A percentile compares a stretch with the other conserved stretches of the same genome.
Conservation (phyloP, 169 alveolate genomes). For the Plasmodium falciparum region DNA sequence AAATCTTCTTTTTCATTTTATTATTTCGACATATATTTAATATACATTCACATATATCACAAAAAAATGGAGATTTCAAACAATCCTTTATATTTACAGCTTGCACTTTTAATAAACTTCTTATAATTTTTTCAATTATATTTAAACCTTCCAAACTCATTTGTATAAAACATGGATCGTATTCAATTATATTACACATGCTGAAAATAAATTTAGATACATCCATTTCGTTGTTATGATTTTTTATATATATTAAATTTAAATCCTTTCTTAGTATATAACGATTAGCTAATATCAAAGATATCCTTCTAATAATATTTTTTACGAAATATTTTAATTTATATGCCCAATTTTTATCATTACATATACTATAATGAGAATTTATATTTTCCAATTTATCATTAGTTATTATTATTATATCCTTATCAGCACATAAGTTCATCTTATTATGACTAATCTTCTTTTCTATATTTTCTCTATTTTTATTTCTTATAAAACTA, state of each 20-base stretch:
- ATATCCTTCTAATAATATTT: conserved; percentile 55
- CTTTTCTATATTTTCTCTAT: no score
- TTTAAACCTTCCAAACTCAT: conserved; percentile 21
- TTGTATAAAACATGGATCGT: conserved; percentile 30
- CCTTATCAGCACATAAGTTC: background rate
- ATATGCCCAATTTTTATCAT: conserved; percentile 18
- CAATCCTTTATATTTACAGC: conserved; percentile 43
- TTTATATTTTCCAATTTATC: background rate
- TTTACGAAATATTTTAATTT: conserved; percentile 57
- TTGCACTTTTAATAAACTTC: conserved; percentile 38
- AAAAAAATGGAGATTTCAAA: conserved; percentile 42
- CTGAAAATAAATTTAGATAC: conserved; percentile 50
- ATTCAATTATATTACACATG: conserved; percentile 47
- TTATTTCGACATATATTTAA: conserved; percentile 46
- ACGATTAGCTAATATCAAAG: conserved; percentile 44
- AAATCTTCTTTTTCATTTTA: conserved; percentile 65
- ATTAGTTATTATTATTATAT: background rate
- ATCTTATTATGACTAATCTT: no score
- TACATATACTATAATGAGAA: conserved; percentile 16
- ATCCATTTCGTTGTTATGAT: conserved; percentile 63
- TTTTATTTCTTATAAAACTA: no score
- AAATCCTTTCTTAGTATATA: conserved; percentile 5
- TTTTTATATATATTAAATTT: conserved; percentile 27
- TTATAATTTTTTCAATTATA: conserved; percentile 53
- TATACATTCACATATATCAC: conserved; percentile 43